Base-by-base conservation (phyloP, 2,329 filamentous ascomycete species). In the Stagonosporopsis rhizophila region DNA sequence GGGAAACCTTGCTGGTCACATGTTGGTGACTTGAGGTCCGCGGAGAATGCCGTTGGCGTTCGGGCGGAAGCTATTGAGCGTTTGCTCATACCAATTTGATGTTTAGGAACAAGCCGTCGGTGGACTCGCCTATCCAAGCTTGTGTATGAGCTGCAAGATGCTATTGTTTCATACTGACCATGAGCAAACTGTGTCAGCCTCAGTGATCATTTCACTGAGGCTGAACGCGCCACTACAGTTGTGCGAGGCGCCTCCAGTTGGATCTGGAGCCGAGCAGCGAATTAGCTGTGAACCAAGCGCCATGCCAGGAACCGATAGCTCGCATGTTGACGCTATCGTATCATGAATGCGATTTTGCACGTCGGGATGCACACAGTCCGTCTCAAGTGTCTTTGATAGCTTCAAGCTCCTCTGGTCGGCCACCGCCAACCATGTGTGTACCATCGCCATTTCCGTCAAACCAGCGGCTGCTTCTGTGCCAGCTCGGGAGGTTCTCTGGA, bases 391-490 rank as follows among this genome's bases (percentile, higher is more conserved):
- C 56, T 28, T 48, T 52, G 34, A 53, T 58, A n/a, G 49, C 56
- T 44, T 54, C 56, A n/a, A 54, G 50, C 14, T 48, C 55, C 35
- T 54, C 56, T 23, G 62, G 58, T 22, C 60, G 56, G 1, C 70
- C 67, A 11, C 66, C 67, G 25, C 70, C 69, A 14, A 73, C 62
- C 67, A 72, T 73, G 44, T 66, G 68, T 20, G 70, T 72, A 15
- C 70, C 68, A 35, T 54, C 63, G 6, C 67, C 65, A 30, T 52
- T 62, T 28, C 67, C 64, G 30, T 70, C 69, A 51, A 73, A 75
- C 64, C 69, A 70, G 41, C 67, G 54, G 62, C 66, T 70, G 40
- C 62, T 68, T 28, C 67, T 62, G 60, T 75, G 72, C 71, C 72
- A 75, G 51, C 67, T 67, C n/a, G 72, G 71, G n/a, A 74, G 42